Evolutionary conservation across 139 green algal species (phyloP).

Genomic region (Chlorella sp.): DNA sequence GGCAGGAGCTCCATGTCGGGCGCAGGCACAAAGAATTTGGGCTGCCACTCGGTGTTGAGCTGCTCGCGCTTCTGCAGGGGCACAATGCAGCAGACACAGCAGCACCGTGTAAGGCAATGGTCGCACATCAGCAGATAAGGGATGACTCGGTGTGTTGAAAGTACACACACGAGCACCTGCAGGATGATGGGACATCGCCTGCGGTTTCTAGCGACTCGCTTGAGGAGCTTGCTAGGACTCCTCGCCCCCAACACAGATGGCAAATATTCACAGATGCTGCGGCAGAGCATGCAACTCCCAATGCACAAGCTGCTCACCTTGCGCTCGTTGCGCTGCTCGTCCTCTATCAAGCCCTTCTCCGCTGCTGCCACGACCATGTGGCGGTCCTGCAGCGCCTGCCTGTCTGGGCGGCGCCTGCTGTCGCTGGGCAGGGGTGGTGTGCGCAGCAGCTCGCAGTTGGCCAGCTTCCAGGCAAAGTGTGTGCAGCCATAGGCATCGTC

Average conservation of each 20-base stretch:
- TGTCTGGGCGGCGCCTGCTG: constrained; percentile 34
- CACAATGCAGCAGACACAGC: constrained; percentile 45
- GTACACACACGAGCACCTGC: no score
- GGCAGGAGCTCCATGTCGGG: constrained; percentile 15
- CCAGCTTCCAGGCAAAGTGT: constrained; percentile 79
- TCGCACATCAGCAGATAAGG: constrained; percentile 49
- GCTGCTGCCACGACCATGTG: background rate
- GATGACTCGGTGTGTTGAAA: background rate
- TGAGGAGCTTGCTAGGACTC: background rate
- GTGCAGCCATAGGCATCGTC: constrained; percentile 88
- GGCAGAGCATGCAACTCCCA: no score
- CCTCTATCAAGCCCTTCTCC: background rate
- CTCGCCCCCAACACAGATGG: background rate
- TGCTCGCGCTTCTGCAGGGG: constrained; percentile 49
- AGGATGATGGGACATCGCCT: no score
- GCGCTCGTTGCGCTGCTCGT: background rate
- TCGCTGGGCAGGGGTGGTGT: constrained; percentile 72
- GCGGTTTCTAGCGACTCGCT: background rate
- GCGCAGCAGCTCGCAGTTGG: constrained; percentile 45
- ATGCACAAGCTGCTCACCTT: no score
- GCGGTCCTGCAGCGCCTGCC: no score
- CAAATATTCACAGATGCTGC: background rate
- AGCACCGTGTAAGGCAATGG: constrained; percentile 44
- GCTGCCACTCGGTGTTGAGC: constrained; percentile 50
- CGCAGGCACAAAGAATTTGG: constrained; percentile 60